Conservation (phyloP, 257 asterid genomes). For the Nicotiana noctiflora region DNA sequence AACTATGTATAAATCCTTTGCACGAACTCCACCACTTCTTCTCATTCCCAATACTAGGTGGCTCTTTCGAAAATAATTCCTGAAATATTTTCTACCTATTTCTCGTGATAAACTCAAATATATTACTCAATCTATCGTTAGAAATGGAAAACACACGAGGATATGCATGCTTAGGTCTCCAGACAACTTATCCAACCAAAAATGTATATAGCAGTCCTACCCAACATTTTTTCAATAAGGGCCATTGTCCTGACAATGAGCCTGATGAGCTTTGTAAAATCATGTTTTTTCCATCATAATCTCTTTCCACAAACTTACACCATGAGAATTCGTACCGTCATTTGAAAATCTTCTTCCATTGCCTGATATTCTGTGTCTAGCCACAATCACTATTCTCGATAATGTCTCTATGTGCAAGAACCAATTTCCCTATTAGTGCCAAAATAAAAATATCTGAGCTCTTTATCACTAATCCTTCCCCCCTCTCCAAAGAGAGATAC, state of each 20-base stretch:
- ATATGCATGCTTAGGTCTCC: neutral
- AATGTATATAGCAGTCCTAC: neutral
- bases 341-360: neutral
- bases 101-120: neutral
- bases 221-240: neutral
- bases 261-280: neutral
- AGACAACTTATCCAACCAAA: neutral
- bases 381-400: neutral
- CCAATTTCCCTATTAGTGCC: neutral
- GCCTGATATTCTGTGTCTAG: neutral
- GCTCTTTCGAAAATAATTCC: neutral
- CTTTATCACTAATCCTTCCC: neutral
- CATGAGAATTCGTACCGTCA: neutral
- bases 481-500: neutral
- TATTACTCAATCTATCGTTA: neutral
- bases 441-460: neutral
- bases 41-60: neutral
- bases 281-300: neutral
- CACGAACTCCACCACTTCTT: neutral
- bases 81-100: neutral
- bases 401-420: neutral
- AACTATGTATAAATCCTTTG: neutral
- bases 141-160: neutral
- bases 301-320: neutral
- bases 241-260: neutral